Percentiles rank a stretch among this genome's conserved stretches.
Conservation (phyloP, 2,329 filamentous ascomycete genomes). For the Penicillium palitans region DNA sequence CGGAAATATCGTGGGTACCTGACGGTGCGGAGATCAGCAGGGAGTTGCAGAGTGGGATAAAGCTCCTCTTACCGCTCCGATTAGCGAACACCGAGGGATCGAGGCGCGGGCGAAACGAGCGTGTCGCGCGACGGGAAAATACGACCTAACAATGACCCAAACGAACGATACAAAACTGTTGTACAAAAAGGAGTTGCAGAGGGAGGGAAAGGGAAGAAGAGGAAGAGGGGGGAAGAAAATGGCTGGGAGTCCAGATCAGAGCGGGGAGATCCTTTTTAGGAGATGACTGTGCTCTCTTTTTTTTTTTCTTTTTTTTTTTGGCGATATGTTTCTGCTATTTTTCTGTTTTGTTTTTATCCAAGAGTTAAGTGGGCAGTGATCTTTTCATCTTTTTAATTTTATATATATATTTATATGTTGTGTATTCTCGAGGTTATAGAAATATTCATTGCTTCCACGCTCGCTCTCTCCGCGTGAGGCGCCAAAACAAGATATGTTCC, state of each 20-base stretch:
- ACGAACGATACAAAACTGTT: conserved; percentile 25
- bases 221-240: conserved; percentile 22
- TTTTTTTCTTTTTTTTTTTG: conserved; percentile 1
- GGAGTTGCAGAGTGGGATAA: conserved; percentile 30
- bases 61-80: conserved; percentile 24
- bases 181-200: conserved; percentile 25
- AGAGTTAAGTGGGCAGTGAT: not conserved
- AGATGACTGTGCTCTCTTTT: conserved; percentile 5
- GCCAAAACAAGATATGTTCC: not conserved
- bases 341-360: not conserved
- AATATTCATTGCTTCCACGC: not conserved
- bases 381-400: not conserved
- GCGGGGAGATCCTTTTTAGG: conserved; percentile 20
- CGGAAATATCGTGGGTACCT: conserved; percentile 24
- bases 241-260: conserved; percentile 24
- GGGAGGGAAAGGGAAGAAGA: conserved; percentile 19
- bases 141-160: conserved; percentile 20
- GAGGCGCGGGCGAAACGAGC: conserved; percentile 27
- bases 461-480: not conserved
- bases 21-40: conserved; percentile 39
- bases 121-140: conserved; percentile 20
- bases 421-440: not conserved
- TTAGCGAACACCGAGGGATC: conserved; percentile 20
- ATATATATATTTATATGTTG: not conserved
- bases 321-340: not conserved